Evolutionary conservation across 768 basidiomycete species (phyloP).

Genomic region (Collybia mongolica): DNA sequence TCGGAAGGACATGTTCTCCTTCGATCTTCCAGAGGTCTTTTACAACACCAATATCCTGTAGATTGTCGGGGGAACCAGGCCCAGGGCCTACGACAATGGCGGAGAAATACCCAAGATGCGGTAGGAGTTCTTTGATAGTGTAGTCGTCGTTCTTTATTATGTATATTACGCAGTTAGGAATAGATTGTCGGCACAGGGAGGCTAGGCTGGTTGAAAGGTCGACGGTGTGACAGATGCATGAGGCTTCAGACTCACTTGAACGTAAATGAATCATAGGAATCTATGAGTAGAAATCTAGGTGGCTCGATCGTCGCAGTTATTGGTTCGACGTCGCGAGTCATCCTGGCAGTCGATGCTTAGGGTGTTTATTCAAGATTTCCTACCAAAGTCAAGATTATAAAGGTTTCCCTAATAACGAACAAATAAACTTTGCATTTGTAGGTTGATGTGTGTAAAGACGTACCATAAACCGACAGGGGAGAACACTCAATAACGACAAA

Average conservation of each 20-base stretch:
- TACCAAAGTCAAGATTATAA: too few relatives aligned
- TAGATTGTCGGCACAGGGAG: slow-evolving; percentile 61
- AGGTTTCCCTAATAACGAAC: too few relatives aligned
- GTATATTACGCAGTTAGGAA: slow-evolving; percentile 59
- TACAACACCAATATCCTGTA: slow-evolving; percentile 66
- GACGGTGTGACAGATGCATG: neutral
- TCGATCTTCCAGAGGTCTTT: slow-evolving; percentile 67
- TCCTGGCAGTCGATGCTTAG: neutral
- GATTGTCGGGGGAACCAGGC: slow-evolving; percentile 70
- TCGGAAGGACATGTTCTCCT: slow-evolving; percentile 52
- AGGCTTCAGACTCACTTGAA: slow-evolving; percentile 58
- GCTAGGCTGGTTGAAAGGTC: slow-evolving; percentile 52
- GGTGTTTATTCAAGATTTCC: too few relatives aligned
- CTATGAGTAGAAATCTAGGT: slow-evolving; percentile 67
- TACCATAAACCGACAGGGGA: neutral
- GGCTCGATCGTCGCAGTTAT: slow-evolving; percentile 31
- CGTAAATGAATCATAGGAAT: slow-evolving; percentile 90
- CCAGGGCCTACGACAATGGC: slow-evolving; percentile 78
- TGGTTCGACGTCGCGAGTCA: neutral
- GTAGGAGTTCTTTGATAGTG: slow-evolving; percentile 45
- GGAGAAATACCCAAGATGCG: slow-evolving; percentile 59
- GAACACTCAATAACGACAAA: neutral
- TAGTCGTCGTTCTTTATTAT: slow-evolving; percentile 75
- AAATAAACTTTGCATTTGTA: neutral
- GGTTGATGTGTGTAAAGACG: neutral